A percentile compares a stretch with the other conserved stretches of the same genome.
Conservation (phyloP, 495 filamentous ascomycete genomes). For the Sporormia fimetaria region DNA sequence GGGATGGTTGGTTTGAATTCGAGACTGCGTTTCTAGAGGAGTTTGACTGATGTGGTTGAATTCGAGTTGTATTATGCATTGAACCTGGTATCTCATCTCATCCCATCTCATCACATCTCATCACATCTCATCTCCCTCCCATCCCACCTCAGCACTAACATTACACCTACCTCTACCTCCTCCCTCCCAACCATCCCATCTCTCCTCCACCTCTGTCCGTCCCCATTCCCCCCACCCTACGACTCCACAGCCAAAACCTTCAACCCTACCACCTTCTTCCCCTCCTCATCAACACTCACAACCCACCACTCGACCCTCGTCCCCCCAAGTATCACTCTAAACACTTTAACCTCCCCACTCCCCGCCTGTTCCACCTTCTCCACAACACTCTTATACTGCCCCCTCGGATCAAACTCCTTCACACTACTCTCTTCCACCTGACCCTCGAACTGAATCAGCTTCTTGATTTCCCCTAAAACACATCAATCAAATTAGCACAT, state of each 20-base stretch:
- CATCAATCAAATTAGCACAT: not conserved
- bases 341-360: slow-evolving; percentile 62
- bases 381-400: slow-evolving; percentile 47
- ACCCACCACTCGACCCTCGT: slow-evolving; percentile 69
- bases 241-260: slow-evolving; percentile 65
- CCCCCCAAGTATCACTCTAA: slow-evolving; percentile 48
- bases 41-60: too few relatives aligned
- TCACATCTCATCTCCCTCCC: too few relatives aligned
- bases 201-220: too few relatives aligned
- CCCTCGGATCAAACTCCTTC: slow-evolving; percentile 51
- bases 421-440: slow-evolving; percentile 43
- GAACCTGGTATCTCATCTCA: too few relatives aligned
- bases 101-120: too few relatives aligned
- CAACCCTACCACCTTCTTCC: slow-evolving; percentile 54
- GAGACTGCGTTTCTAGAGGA: too few relatives aligned
- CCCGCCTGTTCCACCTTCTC: slow-evolving; percentile 46
- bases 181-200: too few relatives aligned
- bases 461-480: slow-evolving; percentile 44
- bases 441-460: slow-evolving; percentile 42
- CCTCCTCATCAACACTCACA: slow-evolving; percentile 45
- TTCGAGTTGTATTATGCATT: too few relatives aligned
- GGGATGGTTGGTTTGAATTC: too few relatives aligned
- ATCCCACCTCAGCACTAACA: too few relatives aligned
- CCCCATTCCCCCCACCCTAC: slow-evolving; percentile 5
- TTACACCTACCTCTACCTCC: too few relatives aligned